phyloP scores from a whole-genome alignment of 2,329 filamentous ascomycete species.

The Paradendryphiella salina region DNA sequence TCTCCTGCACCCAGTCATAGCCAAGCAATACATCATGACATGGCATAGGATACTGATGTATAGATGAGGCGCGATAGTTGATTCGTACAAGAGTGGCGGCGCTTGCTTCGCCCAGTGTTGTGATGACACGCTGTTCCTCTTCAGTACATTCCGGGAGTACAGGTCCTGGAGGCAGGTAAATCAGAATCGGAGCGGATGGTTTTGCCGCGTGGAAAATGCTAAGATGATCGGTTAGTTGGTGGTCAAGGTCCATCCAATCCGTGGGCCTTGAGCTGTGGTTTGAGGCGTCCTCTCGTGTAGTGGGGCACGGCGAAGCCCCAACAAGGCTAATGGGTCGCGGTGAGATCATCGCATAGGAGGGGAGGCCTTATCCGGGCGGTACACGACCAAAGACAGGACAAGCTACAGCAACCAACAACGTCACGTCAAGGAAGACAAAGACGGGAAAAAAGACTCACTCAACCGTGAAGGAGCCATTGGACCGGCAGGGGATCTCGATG shows the following conservation, averaged over 20 bases:
- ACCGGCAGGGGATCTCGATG: conserved; percentile 46
- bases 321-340: background rate
- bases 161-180: conserved; percentile 53
- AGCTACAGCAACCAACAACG: background rate
- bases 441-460: conserved; percentile 40
- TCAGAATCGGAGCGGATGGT: conserved; percentile 37
- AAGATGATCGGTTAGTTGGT: conserved; percentile 12
- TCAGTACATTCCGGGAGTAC: conserved; percentile 29
- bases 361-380: conserved; percentile 1
- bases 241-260: too few species aligned
- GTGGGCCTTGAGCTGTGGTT: too few species aligned
- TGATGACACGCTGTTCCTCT: conserved; percentile 40
- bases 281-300: background rate
- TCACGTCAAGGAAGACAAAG: conserved; percentile 3
- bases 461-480: conserved; percentile 49
- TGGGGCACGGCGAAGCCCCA: background rate
- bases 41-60: conserved; percentile 50
- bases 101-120: conserved; percentile 43
- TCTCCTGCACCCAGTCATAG: conserved; percentile 53
- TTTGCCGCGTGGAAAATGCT: conserved; percentile 43
- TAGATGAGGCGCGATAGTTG: conserved; percentile 50
- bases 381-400: background rate
- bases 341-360: conserved; percentile 13
- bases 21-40: conserved; percentile 53
- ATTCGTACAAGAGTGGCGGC: conserved; percentile 50